Base-by-base conservation (phyloP, 495 filamentous ascomycete genomes). In the Aspergillus campestris region DNA sequence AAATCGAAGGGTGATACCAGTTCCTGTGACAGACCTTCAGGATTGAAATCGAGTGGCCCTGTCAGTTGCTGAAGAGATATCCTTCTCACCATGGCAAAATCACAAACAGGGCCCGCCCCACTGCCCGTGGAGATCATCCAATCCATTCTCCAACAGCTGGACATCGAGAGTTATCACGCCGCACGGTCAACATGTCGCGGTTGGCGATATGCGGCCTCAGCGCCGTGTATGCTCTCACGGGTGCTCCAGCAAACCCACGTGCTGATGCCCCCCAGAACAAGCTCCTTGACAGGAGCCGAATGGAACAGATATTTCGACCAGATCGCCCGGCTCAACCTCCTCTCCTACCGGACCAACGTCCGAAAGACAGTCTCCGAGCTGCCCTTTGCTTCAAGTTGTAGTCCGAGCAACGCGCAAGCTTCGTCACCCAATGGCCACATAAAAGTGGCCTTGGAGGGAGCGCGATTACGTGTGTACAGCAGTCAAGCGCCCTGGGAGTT, bases 91-190 rank as follows among this genome's bases (percentile, higher is more conserved):
- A 24, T 24, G 18, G 18, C 1, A 24, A 24, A 24, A 4, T 4
- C 18, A 34, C 34, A 24, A 38, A 31, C 45, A 38, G 51, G 48
- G 48, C 28, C 41, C 14, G 29, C 15, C 8, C 33, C 13, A 15
- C 52, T 58, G 18, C 56, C 56, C 7, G 12, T 51, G 14, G 56
- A 58, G 30, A 48, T 58, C n/a, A 36, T 58, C 28, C 49, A 54
- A 18, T 47, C 45, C 6, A 45, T 58, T 12, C 49, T 55, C 7
- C 32, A 44, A 8, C 30, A 50, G 38, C 29, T 51, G 24, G 47
- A 52, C n/a, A 18, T 46, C 1, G 56, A 58, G 30, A 52, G 46
- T 1, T 58, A 48, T 38, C 9, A 34, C 31, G 41, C 51, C 15
- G 56, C 49, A 18, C 49, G 49, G 6, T 34, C 42, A 24, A 38